Evolutionary conservation across 2,329 filamentous ascomycete genomes (phyloP), one percentile per base, ranked within the genome.

Genomic region (Hyphodiscus sp.): DNA sequence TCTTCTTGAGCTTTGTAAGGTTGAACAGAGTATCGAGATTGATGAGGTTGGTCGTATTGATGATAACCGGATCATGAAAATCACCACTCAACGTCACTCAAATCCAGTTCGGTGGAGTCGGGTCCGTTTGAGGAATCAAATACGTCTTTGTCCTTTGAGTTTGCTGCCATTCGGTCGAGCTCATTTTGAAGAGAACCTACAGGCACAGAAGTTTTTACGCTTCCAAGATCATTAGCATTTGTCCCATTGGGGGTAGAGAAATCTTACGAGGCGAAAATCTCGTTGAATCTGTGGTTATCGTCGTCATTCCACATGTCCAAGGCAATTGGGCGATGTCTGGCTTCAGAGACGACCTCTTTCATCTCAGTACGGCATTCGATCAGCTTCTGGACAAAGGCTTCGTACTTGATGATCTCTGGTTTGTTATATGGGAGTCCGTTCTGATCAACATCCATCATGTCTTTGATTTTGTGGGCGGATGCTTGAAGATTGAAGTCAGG

Each of bases 291-390:
- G 41, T 49, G 43, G 29, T 49, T 18, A n/a, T 58, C 56, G 18
- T 51, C 53, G 15, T 54, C 43, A 43, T 59, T 42, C 61, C 62
- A 64, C 52, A 60, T 58, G 8, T 60, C 54, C 13, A 54, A 16
- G 16, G 63, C 61, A 20, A 52, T 59, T 10, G 49, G 53, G 8
- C 61, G 60, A n/a, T 33, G 52, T 44, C 52, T 58, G 30, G 51
- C 33, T 10, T 13, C 7, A 42, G 62, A 59, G 18, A 64, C 55
- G 20, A 59, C 29, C 19, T 58, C 55, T 9, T 33, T 62, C 62
- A 63, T 62, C 29, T 61, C 56, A 18, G 55, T 47, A 46, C 55
- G 20, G 5, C 41, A 52, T 16, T 43, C 30, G 38, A 64, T 52
- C 23, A 63, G 47, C 3, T 33, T 52, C 20, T 52, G 30, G 2